Evolutionary conservation across 2,329 filamentous ascomycete species (phyloP).

Genomic region (Bipolaris victoriae): DNA sequence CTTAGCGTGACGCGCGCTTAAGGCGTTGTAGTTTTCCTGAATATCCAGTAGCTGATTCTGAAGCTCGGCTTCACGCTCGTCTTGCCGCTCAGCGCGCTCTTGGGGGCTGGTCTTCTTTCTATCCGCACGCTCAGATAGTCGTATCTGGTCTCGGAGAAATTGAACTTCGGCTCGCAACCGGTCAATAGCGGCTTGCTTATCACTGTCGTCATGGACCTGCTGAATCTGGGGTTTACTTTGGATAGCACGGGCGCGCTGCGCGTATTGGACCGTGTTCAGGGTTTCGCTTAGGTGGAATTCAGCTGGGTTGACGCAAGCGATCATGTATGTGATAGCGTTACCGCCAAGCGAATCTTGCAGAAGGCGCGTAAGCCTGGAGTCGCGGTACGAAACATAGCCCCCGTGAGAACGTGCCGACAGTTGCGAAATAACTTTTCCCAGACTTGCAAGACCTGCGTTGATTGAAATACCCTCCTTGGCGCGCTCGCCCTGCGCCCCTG

Average conservation of each 20-base stretch:
- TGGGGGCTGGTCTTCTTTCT: conserved; percentile 62
- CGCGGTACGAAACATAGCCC: conserved; percentile 94
- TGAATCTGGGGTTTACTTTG: conserved; percentile 98
- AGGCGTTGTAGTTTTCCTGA: conserved; percentile 91
- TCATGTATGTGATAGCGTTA: conserved; percentile 99
- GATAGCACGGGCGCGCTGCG: conserved; percentile 91
- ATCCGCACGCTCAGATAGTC: conserved; percentile 75
- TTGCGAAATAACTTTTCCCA: conserved; percentile 98
- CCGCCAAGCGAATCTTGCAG: conserved; percentile 96
- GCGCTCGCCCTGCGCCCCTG: conserved; percentile 89
- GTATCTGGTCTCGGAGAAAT: conserved; percentile 92
- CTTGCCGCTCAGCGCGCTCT: conserved; percentile 78
- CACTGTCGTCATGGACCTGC: conserved; percentile 82
- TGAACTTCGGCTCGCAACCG: conserved; percentile 90
- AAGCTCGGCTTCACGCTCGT: conserved; percentile 84
- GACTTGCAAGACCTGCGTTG: conserved; percentile 90
- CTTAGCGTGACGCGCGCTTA: conserved; percentile 93
- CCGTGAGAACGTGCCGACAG: conserved; percentile 87
- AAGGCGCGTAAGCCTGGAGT: conserved; percentile 93
- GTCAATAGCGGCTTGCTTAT: conserved; percentile 93
- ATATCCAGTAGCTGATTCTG: conserved; percentile 92
- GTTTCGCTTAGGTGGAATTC: conserved; percentile 98
- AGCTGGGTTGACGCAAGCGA: conserved; percentile 94
- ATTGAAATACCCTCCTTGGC: conserved; percentile 98
- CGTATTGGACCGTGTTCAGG: conserved; percentile 94